Percentiles rank a stretch among this genome's conserved stretches.
Conservation (phyloP, 495 filamentous ascomycete species). For the Sabuloglossum arenarium region DNA sequence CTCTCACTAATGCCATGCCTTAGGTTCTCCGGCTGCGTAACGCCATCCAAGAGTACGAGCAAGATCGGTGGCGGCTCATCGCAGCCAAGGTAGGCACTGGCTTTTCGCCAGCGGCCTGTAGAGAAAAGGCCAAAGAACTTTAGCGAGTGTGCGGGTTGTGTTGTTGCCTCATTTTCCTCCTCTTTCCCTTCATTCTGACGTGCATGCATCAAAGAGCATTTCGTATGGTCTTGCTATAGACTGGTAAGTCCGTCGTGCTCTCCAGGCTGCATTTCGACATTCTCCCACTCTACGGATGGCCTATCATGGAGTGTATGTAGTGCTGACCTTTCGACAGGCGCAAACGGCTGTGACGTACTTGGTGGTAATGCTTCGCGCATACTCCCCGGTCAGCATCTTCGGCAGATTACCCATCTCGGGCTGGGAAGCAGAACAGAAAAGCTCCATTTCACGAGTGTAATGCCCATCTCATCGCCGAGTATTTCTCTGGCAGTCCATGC, state of each 20-base stretch:
- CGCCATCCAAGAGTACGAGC: slow-evolving; percentile 72
- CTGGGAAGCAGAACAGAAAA: not conserved
- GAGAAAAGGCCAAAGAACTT: slow-evolving; percentile 45
- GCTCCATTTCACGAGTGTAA: not conserved
- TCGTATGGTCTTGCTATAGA: not conserved
- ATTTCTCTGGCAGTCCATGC: not conserved
- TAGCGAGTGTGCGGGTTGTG: not conserved
- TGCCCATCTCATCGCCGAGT: not conserved
- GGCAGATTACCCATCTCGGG: no score
- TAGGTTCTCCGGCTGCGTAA: slow-evolving; percentile 60
- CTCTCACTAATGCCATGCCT: slow-evolving; percentile 11
- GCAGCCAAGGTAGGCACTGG: slow-evolving; percentile 71
- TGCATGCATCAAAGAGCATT: not conserved
- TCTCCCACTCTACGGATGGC: not conserved
- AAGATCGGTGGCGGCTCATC: slow-evolving; percentile 75
- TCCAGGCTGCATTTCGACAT: not conserved
- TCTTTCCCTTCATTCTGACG: not conserved
- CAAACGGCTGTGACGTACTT: not conserved
- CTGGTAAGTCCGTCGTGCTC: not conserved
- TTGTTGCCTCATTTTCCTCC: not conserved
- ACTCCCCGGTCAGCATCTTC: not conserved
- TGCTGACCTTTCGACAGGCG: not conserved
- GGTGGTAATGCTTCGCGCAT: not conserved
- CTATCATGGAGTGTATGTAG: not conserved
- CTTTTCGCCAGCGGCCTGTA: slow-evolving; percentile 67